Conservation (phyloP, 805 yeast species). For the Maudiozyma serrabonitensis region DNA sequence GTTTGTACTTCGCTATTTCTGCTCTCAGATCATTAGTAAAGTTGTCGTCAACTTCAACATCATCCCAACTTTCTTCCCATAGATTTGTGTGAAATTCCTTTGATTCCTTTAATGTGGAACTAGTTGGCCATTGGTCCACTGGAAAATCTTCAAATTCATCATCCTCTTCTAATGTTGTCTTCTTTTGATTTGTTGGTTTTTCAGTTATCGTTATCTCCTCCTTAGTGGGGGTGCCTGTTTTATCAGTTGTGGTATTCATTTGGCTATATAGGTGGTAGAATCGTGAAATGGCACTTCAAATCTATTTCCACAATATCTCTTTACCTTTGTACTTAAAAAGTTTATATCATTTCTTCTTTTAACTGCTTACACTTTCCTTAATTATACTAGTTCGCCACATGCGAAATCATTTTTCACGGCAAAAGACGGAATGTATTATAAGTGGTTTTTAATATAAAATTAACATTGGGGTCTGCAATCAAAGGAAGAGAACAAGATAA, state of each 20-base stretch:
- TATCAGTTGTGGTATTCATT: constrained; percentile 1
- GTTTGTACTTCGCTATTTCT: constrained; percentile 28
- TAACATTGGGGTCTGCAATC: no score
- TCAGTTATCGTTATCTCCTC: not conserved
- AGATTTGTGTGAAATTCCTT: constrained; percentile 44
- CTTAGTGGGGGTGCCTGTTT: not conserved
- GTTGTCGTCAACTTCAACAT: constrained; percentile 86
- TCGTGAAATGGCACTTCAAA: not conserved
- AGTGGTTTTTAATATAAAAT: no score
- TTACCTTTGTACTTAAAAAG: no score
- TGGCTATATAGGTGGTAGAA: not conserved
- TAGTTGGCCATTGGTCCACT: constrained; percentile 73
- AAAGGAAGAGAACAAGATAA: no score
- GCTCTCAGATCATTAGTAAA: constrained; percentile 66
- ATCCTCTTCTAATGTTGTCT: constrained; percentile 72
- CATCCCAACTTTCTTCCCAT: constrained; percentile 98
- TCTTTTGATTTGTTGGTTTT: constrained; percentile 3
- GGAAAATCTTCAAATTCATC: constrained; percentile 98
- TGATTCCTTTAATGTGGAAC: constrained; percentile 40
- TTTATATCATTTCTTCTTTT: no score
- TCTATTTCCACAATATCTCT: no score
- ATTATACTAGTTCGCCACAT: no score
- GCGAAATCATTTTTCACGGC: no score
- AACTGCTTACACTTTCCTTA: no score
- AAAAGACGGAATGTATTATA: no score